Base-by-base conservation (phyloP, 2,329 filamentous ascomycete species). In the Dendryphion nanum region DNA sequence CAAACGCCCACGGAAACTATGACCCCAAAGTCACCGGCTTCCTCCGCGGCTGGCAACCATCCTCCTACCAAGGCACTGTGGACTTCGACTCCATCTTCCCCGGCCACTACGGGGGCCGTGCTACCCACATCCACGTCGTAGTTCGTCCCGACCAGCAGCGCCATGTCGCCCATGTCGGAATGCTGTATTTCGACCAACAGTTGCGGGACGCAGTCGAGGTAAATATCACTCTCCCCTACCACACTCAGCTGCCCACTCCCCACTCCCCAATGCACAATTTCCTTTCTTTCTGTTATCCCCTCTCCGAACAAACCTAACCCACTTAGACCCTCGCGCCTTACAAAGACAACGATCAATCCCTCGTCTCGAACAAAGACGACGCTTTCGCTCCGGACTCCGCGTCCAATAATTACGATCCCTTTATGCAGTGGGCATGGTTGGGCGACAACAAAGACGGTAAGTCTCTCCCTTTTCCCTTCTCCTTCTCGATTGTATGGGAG, bases 61-160 rank as follows among this genome's bases (percentile, higher is more conserved):
- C 70, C 1, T 65, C 75, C 40, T 38, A 51, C 0, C 71, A 77
- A 20, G 74, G 74, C 21, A 68, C 76, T 4, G 70, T 68, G 4
- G 57, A 55, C 23, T 76, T 76, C 47, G 66, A 73, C 20, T 76
- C 70, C 15, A 66, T 69, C 28, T 71, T 73, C 51, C 70, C 71
- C 0, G 70, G 70, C 13, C 69, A 72, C 33, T 61, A 62, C 30
- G 39, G 37, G 4, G 55, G 57, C 7, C 50, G 57, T 24, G 47
- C 56, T 12, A 51, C 44, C n/a, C 54, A 58, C 44, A 47, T 39
- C 13, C 56, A 60, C 33, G 36, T 73, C 10, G 10, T 15, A 16
- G 31, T 21, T 33, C 17, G 18, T 21, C 14, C 60, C 70, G 18
- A 38, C 29, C 18, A 38, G 18, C 8, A 21, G 17, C 18, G 26